Percentiles rank a stretch among this genome's conserved stretches.
Evolutionary conservation across 352 stramenopile species (phyloP).

Genomic region (Phytopythium montanum): DNA sequence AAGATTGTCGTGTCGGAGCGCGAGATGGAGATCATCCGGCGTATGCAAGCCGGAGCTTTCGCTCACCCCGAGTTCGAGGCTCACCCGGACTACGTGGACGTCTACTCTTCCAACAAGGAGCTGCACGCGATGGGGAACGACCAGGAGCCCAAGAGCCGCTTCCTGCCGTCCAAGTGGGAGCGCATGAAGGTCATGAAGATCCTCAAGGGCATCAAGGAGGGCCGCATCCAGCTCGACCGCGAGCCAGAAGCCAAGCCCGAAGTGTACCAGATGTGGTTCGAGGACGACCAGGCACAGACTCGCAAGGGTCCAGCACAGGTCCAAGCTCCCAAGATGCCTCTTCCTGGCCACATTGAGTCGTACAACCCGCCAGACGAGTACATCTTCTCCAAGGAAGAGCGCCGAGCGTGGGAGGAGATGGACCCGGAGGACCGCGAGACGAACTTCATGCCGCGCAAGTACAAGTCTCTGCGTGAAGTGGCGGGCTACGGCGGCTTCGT

Average conservation of each 20-base stretch:
- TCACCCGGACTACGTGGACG: slow-evolving; percentile 89
- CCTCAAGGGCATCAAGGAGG: slow-evolving; percentile 96
- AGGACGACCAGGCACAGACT: slow-evolving; percentile 85
- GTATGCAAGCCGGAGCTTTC: slow-evolving; percentile 93
- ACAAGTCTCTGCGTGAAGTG: slow-evolving; percentile 95
- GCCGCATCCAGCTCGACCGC: slow-evolving; percentile 90
- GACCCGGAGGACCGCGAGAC: slow-evolving; percentile 95
- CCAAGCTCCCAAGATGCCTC: slow-evolving; percentile 96
- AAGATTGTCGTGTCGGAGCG: slow-evolving; percentile 96
- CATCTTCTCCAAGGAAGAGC: slow-evolving; percentile 95
- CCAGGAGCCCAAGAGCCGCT: slow-evolving; percentile 90
- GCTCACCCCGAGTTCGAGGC: slow-evolving; percentile 92
- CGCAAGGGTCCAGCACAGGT: slow-evolving; percentile 95
- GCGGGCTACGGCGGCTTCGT: slow-evolving; percentile 96
- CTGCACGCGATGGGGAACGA: slow-evolving; percentile 88
- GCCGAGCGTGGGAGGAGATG: slow-evolving; percentile 93
- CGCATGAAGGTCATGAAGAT: slow-evolving; percentile 97
- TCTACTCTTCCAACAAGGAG: slow-evolving; percentile 86
- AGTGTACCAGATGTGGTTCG: slow-evolving; percentile 92
- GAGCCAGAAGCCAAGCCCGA: slow-evolving; percentile 91
- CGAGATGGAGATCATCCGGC: slow-evolving; percentile 97
- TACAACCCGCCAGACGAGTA: slow-evolving; percentile 99
- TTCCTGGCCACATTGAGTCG: slow-evolving; percentile 97
- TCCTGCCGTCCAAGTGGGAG: slow-evolving; percentile 97
- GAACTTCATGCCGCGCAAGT: slow-evolving; percentile 98